Conservation (phyloP, 805 yeast genomes). For the Ogataea naganishii region DNA sequence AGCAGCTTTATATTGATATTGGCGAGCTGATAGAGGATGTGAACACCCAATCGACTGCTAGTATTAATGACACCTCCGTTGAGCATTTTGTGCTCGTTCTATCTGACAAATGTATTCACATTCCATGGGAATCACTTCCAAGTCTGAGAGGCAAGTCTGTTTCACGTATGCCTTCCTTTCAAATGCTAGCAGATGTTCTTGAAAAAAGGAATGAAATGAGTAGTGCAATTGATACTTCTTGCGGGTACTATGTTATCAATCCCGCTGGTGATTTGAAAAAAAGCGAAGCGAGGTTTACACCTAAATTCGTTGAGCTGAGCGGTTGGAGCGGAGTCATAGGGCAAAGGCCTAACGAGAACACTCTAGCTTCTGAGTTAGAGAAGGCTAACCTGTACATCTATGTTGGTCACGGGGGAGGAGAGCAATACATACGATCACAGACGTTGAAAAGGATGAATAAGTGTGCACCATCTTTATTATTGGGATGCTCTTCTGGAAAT, state of each 20-base stretch:
- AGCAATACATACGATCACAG: slow-evolving; percentile 58
- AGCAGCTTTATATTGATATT: slow-evolving; percentile 41
- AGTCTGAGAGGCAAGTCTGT: slow-evolving; percentile 46
- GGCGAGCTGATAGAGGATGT: slow-evolving; percentile 35
- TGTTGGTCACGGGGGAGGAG: slow-evolving; percentile 97
- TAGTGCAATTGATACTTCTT: slow-evolving; percentile 15
- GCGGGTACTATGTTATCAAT: slow-evolving; percentile 62
- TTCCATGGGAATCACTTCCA: slow-evolving; percentile 89
- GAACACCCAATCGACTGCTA: slow-evolving; percentile 5
- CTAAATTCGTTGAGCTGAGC: slow-evolving; percentile 27
- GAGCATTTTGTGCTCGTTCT: slow-evolving; percentile 65
- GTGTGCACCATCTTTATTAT: slow-evolving; percentile 54
- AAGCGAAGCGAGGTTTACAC: slow-evolving; percentile 53
- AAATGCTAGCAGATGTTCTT: slow-evolving; percentile 24
- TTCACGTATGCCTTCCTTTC: slow-evolving; percentile 68
- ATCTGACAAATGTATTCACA: slow-evolving; percentile 50
- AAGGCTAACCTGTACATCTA: slow-evolving; percentile 52
- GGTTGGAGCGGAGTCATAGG: slow-evolving; percentile 52
- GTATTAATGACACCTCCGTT: background rate
- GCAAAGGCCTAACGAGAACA: slow-evolving; percentile 45
- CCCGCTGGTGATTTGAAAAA: slow-evolving; percentile 71
- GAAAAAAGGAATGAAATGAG: background rate
- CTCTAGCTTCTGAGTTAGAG: slow-evolving; percentile 35
- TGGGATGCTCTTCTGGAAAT: slow-evolving; percentile 89
- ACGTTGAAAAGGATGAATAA: slow-evolving; percentile 33